Percentiles rank a stretch among this genome's conserved stretches.
Evolutionary conservation across 2,329 filamentous ascomycete species (phyloP).

Genomic region (Calonectria crousiana): DNA sequence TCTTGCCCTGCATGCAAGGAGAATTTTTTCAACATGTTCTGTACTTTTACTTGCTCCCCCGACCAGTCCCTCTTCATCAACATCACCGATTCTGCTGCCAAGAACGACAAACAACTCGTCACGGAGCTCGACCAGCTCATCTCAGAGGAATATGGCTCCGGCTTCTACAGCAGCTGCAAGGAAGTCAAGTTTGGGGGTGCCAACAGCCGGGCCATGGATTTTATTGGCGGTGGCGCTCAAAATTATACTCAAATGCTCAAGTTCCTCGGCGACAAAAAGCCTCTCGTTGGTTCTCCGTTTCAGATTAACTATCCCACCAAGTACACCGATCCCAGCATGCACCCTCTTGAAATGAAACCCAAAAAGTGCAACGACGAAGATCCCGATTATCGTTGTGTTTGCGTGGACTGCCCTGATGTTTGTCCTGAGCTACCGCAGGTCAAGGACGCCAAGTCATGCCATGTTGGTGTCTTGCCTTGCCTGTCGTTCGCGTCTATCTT

Average conservation of each 20-base stretch:
- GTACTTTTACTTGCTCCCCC: constrained; percentile 97
- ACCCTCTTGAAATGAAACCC: constrained; percentile 75
- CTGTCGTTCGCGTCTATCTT: constrained; percentile 93
- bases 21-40: constrained; percentile 99
- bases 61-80: constrained; percentile 97
- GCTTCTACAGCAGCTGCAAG: constrained; percentile 97
- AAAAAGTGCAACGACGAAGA: constrained; percentile 94
- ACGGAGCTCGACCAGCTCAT: constrained; percentile 92
- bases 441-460: constrained; percentile 77
- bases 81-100: constrained; percentile 79
- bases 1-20: constrained; percentile 97
- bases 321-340: constrained; percentile 77
- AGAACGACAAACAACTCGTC: constrained; percentile 73
- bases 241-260: constrained; percentile 89
- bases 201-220: constrained; percentile 92
- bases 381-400: constrained; percentile 88
- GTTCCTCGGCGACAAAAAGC: constrained; percentile 93
- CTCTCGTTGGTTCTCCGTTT: constrained; percentile 87
- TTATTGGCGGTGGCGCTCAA: constrained; percentile 95
- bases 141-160: constrained; percentile 83
- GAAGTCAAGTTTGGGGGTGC: constrained; percentile 98
- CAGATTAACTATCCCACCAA: constrained; percentile 91
- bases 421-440: constrained; percentile 87
- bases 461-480: constrained; percentile 90
- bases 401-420: constrained; percentile 89